Percentiles rank a stretch among this genome's conserved stretches.
Evolutionary conservation across 768 basidiomycete species (phyloP).

Genomic region (Collybia sp.): DNA sequence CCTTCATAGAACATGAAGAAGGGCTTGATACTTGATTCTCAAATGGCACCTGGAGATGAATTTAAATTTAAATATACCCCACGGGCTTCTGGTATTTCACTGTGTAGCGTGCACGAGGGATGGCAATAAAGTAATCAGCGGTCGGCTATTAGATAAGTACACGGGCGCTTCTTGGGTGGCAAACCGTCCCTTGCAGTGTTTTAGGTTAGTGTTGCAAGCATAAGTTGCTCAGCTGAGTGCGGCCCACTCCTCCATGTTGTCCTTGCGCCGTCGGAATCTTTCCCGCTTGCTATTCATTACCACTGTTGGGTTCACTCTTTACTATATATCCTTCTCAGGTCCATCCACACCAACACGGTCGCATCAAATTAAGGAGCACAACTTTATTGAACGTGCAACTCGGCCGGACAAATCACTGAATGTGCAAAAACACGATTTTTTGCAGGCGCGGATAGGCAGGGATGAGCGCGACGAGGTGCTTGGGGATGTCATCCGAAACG

Average conservation of each 20-base stretch:
- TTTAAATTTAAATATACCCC: no score
- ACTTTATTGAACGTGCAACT: slow-evolving; percentile 51
- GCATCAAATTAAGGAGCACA: slow-evolving; percentile 44
- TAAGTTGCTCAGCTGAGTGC: no score
- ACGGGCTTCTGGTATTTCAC: no score
- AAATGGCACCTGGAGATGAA: no score
- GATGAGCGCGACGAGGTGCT: slow-evolving; percentile 84
- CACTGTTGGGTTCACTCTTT: slow-evolving; percentile 26
- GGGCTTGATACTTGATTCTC: no score
- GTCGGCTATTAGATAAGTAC: no score
- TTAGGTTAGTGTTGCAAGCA: no score
- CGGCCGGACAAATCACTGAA: slow-evolving; percentile 76
- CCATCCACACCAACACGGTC: slow-evolving; percentile 32
- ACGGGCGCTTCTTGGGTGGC: no score
- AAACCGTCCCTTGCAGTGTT: no score
- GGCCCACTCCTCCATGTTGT: slow-evolving; percentile 31
- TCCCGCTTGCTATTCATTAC: slow-evolving; percentile 35
- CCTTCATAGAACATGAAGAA: no score
- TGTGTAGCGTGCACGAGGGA: no score
- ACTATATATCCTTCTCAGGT: slow-evolving; percentile 29
- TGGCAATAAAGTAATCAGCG: no score
- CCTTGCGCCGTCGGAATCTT: slow-evolving; percentile 46
- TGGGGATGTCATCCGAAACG: slow-evolving; percentile 67
- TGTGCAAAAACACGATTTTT: slow-evolving; percentile 81
- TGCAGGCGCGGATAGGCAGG: slow-evolving; percentile 85